Evolutionary conservation across 345 rosid genomes (phyloP), one percentile per base, ranked within the genome.

Genomic region (Populus nigra): DNA sequence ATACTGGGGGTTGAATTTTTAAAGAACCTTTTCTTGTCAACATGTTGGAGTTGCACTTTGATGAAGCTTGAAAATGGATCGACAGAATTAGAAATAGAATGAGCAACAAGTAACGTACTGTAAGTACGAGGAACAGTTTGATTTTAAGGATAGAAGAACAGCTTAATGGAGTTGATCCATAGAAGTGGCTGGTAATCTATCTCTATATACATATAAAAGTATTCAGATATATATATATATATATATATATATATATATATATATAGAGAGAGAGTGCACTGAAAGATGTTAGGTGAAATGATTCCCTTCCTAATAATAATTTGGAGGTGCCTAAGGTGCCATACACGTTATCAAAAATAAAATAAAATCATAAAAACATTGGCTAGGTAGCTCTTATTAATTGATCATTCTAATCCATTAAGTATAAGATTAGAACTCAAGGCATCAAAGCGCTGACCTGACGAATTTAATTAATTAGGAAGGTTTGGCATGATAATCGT

Each of bases 1-100:
- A 80, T 11, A 71, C 57, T 7, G 96, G 91, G 22, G 92, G 88
- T 47, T 65, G 84, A 76, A 76, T 76, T 38, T 25, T 70, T 29
- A 47, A 39, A 31, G 10, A 53, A 4, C 77, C 27, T 20, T 70
- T 18, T 16, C 17, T 65, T 61, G 10, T 11, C 13, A 25, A 36
- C 69, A 65, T 65, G 12, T 65, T 29, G 12, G 45, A 41, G 45
- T 41, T 41, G 45, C 12, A 57, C 62, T 7, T 57, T 57, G 62
- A 57, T 57, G 7, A 57, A 57, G 62, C 62, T 57, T n/a, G 8
- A 6, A 33, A 57, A 17, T n/a, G 22, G 23, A 25, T 25, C 27
- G 27, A 7, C 22, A 12, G 23, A 57, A 17, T 8, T 17, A 57
- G 17, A n/a, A 57, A 57, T 17, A 57, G 62, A 22, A 55, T 55